Evolutionary conservation across 2,329 filamentous ascomycete genomes (phyloP).

Genomic region (Microdochium bolleyi): DNA sequence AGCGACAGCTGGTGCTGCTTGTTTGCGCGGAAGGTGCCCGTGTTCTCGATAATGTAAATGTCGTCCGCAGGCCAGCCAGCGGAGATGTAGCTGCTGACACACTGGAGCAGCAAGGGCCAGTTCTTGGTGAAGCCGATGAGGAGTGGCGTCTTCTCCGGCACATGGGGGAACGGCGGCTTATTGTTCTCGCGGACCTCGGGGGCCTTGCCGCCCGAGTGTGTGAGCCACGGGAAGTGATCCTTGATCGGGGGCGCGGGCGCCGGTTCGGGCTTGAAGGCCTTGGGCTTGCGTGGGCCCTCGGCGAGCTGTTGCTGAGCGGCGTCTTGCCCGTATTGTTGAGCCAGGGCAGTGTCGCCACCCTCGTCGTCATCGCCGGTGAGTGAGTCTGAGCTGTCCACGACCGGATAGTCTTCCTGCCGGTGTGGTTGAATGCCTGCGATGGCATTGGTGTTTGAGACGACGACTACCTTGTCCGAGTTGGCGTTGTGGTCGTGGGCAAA

Average conservation of each 20-base stretch:
- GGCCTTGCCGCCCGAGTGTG: conserved; percentile 13
- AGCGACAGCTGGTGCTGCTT: conserved; percentile 30
- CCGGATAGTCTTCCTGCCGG: conserved; percentile 5
- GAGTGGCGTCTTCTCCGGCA: conserved; percentile 26
- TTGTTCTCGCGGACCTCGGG: conserved; percentile 21
- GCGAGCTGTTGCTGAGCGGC: background rate
- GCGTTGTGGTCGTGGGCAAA: conserved; percentile 9
- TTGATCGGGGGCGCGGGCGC: conserved; percentile 17
- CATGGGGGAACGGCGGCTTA: conserved; percentile 22
- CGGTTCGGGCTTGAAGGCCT: conserved; percentile 22
- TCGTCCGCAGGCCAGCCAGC: conserved; percentile 45
- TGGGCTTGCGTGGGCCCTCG: conserved; percentile 9
- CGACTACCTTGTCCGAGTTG: conserved; percentile 3
- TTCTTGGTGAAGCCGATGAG: conserved; percentile 46
- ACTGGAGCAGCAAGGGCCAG: conserved; percentile 43
- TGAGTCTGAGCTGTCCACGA: conserved; percentile 1
- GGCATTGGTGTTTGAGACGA: background rate
- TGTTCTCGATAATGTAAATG: conserved; percentile 49
- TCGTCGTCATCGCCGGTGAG: background rate
- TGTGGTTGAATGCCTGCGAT: conserved; percentile 1
- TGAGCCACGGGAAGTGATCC: conserved; percentile 30
- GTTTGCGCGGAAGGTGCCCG: conserved; percentile 41
- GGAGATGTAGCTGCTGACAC: conserved; percentile 43
- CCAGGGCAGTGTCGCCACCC: background rate
- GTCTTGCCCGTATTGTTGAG: background rate